Percentiles rank a stretch among this genome's conserved stretches.
Conservation (phyloP, 768 basidiomycete species). For the Podaxis carcinomalis region DNA sequence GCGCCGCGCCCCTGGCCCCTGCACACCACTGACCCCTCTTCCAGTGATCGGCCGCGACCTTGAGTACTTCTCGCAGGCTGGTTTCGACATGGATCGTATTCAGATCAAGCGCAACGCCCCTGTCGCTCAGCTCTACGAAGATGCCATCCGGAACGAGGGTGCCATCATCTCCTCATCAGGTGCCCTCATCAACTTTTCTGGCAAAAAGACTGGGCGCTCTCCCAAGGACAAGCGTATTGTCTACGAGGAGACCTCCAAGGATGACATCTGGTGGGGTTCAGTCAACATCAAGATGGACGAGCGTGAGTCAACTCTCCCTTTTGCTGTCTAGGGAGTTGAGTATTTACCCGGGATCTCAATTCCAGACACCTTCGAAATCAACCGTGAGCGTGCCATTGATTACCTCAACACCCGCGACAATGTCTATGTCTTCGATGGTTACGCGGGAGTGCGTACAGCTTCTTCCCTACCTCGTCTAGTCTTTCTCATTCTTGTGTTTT, state of each 20-base stretch:
- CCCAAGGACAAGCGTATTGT: slow-evolving; percentile 99
- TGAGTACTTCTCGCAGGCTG: slow-evolving; percentile 97
- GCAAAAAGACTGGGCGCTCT: slow-evolving; percentile 96
- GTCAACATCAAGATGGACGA: slow-evolving; percentile 99
- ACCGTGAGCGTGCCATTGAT: slow-evolving; percentile 98
- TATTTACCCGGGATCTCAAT: slow-evolving; percentile 7
- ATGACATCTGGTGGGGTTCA: slow-evolving; percentile 99
- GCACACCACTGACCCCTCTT: slow-evolving; percentile 11
- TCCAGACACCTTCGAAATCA: slow-evolving; percentile 97
- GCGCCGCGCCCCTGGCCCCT: slow-evolving; percentile 3
- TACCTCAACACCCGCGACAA: slow-evolving; percentile 98
- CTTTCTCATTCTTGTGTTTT: slow-evolving; percentile 11
- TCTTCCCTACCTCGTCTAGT: slow-evolving; percentile 2
- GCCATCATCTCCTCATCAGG: slow-evolving; percentile 96
- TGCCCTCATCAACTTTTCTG: slow-evolving; percentile 98
- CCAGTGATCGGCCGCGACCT: slow-evolving; percentile 90
- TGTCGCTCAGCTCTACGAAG: slow-evolving; percentile 90
- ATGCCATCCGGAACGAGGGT: slow-evolving; percentile 97
- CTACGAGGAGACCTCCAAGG: slow-evolving; percentile 93
- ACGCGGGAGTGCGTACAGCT: slow-evolving; percentile 62
- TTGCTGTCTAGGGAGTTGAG: slow-evolving; percentile 1
- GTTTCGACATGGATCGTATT: slow-evolving; percentile 98
- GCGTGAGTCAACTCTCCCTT: slow-evolving; percentile 43
- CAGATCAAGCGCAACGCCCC: slow-evolving; percentile 93
- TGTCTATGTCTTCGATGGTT: slow-evolving; percentile 97